These are phyloP conservation scores for Penicillium malachiteum DNA, from an alignment of 495 filamentous ascomycete species.

Conservation along the genomic window DNA sequence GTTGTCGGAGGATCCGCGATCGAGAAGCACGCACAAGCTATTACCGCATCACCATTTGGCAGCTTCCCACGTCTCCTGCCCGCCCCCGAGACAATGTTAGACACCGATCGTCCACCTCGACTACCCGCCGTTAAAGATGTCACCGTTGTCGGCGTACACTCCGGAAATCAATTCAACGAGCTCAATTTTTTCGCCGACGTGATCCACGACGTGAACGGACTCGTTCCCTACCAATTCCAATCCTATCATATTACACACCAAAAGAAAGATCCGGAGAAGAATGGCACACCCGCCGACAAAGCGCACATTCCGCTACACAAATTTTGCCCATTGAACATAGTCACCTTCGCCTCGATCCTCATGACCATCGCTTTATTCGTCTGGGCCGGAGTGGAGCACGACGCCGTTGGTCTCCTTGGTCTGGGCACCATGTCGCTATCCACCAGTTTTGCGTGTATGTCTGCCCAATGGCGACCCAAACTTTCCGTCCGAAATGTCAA, in stretches of 20 bases:
- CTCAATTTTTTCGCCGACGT: constrained; percentile 64
- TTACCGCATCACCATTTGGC: constrained; percentile 56
- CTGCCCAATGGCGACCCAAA: constrained; percentile 47
- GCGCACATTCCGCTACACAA: constrained; percentile 44
- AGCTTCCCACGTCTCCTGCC: constrained; percentile 64
- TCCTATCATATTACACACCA: constrained; percentile 9
- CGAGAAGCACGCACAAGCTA: constrained; percentile 53
- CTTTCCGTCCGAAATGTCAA: constrained; percentile 48
- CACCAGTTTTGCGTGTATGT: constrained; percentile 16
- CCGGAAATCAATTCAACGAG: constrained; percentile 50
- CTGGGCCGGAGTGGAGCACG: constrained; percentile 45
- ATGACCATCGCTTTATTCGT: constrained; percentile 45
- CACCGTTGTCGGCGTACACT: constrained; percentile 57
- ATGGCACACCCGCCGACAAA: not conserved
- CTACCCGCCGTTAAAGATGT: constrained; percentile 52
- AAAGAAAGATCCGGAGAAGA: not conserved
- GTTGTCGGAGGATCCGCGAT: constrained; percentile 62
- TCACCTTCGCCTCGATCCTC: constrained; percentile 49
- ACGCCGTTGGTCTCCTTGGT: constrained; percentile 43
- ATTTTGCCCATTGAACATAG: constrained; percentile 51
- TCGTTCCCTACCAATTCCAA: constrained; percentile 25
- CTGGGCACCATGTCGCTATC: constrained; percentile 22
- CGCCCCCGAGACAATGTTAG: constrained; percentile 63
- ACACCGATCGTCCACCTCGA: constrained; percentile 55
- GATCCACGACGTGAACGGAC: constrained; percentile 53